phyloP scores from a whole-genome alignment of 352 stramenopile species.

The Globisporangium yorkense region DNA sequence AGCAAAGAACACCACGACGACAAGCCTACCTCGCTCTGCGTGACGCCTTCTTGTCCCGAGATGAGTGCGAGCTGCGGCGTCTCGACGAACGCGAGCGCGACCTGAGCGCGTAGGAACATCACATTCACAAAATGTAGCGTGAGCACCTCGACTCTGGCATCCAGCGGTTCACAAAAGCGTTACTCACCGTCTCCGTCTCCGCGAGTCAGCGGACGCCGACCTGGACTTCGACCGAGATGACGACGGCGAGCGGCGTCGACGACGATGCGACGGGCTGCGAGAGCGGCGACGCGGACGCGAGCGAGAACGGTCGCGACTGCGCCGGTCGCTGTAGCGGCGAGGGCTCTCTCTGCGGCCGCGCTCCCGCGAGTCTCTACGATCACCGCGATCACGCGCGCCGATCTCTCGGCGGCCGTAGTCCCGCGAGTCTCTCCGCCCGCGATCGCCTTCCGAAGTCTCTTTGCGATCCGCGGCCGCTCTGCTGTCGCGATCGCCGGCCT shows the following conservation, averaged over 20 bases:
- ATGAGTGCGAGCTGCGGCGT: slow-evolving; percentile 14
- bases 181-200: slow-evolving; percentile 2
- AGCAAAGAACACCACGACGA: not conserved
- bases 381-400: not conserved
- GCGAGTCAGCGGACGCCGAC: slow-evolving; percentile 8
- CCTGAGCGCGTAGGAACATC: not conserved
- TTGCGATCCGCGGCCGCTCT: not conserved
- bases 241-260: slow-evolving; percentile 16
- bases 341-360: not conserved
- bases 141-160: not conserved
- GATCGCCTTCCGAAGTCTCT: not conserved
- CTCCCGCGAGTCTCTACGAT: not conserved
- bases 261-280: slow-evolving; percentile 13
- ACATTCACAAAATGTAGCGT: not conserved
- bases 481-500: not conserved
- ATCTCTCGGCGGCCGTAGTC: not conserved
- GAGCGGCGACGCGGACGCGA: slow-evolving; percentile 11
- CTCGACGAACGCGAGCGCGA: slow-evolving; percentile 5
- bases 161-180: not conserved
- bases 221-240: slow-evolving; percentile 11
- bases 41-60: slow-evolving; percentile 8
- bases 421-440: not conserved
- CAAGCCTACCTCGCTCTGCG: slow-evolving; percentile 2
- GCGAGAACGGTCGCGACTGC: not conserved
- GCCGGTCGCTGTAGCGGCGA: not conserved